These are phyloP conservation scores for Mycena latifolia DNA, from an alignment of 768 basidiomycete species.

Conservation along the genomic window DNA sequence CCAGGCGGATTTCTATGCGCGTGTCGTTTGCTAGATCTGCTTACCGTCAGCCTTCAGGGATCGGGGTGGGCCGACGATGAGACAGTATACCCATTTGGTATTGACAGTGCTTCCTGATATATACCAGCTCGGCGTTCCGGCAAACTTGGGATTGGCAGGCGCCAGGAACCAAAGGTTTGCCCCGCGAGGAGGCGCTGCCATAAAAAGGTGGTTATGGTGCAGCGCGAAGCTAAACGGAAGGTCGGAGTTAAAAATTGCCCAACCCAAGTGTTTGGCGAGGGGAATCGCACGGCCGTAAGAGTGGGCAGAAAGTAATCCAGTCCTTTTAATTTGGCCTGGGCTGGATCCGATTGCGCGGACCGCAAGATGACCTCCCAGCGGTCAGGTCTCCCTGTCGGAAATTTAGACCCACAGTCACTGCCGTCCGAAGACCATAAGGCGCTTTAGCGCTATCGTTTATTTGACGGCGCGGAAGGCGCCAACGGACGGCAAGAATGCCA, in stretches of 20 bases:
- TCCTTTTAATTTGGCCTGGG: slow-evolving; percentile 15
- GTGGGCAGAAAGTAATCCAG: background rate
- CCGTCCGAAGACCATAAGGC: slow-evolving; percentile 7
- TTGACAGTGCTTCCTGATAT: slow-evolving; percentile 1
- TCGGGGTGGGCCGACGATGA: no score
- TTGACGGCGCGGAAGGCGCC: slow-evolving; percentile 19
- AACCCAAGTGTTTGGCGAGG: slow-evolving; percentile 28
- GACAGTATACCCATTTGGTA: no score
- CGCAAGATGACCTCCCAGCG: slow-evolving; percentile 16
- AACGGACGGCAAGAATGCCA: slow-evolving; percentile 22
- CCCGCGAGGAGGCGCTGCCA: slow-evolving; percentile 29
- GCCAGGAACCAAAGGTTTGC: slow-evolving; percentile 28
- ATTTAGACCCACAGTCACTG: slow-evolving; percentile 19
- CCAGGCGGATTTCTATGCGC: no score
- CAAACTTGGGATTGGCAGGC: slow-evolving; percentile 22
- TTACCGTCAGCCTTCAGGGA: no score
- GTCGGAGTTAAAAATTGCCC: slow-evolving; percentile 20
- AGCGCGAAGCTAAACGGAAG: slow-evolving; percentile 28
- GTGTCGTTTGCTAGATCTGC: no score
- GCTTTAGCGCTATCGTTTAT: slow-evolving; percentile 19
- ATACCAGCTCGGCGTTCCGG: slow-evolving; percentile 27
- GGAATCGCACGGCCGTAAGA: slow-evolving; percentile 14
- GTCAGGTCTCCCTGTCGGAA: slow-evolving; percentile 22
- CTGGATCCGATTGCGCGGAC: slow-evolving; percentile 13
- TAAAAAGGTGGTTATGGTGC: slow-evolving; percentile 31